Conservation (phyloP, 257 asterid genomes). For the Scutellaria galericulata region DNA sequence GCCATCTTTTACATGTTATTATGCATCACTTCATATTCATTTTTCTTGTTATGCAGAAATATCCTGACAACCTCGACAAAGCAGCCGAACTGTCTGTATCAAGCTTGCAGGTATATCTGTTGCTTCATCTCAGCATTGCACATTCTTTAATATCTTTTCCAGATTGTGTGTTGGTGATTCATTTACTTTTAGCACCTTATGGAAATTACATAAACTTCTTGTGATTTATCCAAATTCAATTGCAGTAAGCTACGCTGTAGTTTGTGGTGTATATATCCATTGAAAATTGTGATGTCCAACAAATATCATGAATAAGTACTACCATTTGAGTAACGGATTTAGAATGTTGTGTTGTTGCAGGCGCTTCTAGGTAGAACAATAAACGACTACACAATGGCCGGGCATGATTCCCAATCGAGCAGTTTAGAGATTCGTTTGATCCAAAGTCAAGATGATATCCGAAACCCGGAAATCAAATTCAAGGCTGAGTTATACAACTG, state of each 20-base stretch:
- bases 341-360: slow-evolving; percentile 44
- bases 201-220: too few species aligned
- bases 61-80: slow-evolving; percentile 82
- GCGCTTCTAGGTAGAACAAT: slow-evolving; percentile 85
- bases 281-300: too few species aligned
- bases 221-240: too few species aligned
- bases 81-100: slow-evolving; percentile 99
- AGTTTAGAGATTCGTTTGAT: slow-evolving; percentile 93
- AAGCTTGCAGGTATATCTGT: slow-evolving; percentile 79
- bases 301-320: too few species aligned
- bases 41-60: slow-evolving; percentile 58
- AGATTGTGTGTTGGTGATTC: not conserved
- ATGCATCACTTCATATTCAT: slow-evolving; percentile 32
- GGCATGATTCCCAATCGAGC: slow-evolving; percentile 82
- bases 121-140: not conserved
- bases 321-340: too few species aligned
- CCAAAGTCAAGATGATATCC: slow-evolving; percentile 88
- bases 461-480: slow-evolving; percentile 86
- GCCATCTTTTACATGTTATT: slow-evolving; percentile 22
- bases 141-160: not conserved
- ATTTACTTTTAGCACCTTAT: not conserved
- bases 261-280: too few species aligned
- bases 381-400: slow-evolving; percentile 72
- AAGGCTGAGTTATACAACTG: slow-evolving; percentile 67
- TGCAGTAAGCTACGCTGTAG: too few species aligned